Base-by-base conservation (phyloP, 768 basidiomycete species). In the Calocybe gangraenosa region DNA sequence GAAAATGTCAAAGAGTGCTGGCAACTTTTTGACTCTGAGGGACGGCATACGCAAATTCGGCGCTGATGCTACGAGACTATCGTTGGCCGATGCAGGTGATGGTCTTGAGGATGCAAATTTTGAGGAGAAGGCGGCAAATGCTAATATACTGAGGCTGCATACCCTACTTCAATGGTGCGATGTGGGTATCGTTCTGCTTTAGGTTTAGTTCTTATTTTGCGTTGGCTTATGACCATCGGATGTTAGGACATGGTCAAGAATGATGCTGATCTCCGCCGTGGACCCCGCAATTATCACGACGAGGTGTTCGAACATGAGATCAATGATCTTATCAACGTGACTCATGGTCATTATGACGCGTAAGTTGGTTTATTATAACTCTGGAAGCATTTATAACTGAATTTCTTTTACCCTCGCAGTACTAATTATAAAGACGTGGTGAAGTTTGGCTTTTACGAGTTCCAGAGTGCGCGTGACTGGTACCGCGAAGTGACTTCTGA, bases 51-150 rank as follows among this genome's bases (percentile, higher is more conserved):
- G 83, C 65, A 98, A 98, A 74, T 98, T 95, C 59, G 96, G 96
- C 47, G 93, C 96, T 28, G 96, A 98, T 62, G 91, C 94, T 23
- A 94, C 87, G 58, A 76, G 96, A 44, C 66, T 99, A 69, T 78
- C 83, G 15, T 74, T 99, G 65, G 96, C 96, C 19, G 95, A 98
- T 69, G 92, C 93, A 20, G 96, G 96, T 11, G 96, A 99, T 62
- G 92, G 93, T 40, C 78, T 97, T 55, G 94, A 96, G 65, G 96
- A 99, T 66, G 95, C 95, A 36, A 99, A 99, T 73, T 99, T 98
- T 58, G 96, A 99, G 61, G 95, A 98, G 75, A 89, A 92, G 71
- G 89, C 87, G 4, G 96, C 96, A 14, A 99, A 98, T 61, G 93
- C 96, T 9, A 92, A 91, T 50, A 98, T 99, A 60, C 65, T 98